Evolutionary conservation across 1,139 yeast species (phyloP), one percentile per base, ranked within the genome.

Genomic region (Entelexis paramagnoliae): DNA sequence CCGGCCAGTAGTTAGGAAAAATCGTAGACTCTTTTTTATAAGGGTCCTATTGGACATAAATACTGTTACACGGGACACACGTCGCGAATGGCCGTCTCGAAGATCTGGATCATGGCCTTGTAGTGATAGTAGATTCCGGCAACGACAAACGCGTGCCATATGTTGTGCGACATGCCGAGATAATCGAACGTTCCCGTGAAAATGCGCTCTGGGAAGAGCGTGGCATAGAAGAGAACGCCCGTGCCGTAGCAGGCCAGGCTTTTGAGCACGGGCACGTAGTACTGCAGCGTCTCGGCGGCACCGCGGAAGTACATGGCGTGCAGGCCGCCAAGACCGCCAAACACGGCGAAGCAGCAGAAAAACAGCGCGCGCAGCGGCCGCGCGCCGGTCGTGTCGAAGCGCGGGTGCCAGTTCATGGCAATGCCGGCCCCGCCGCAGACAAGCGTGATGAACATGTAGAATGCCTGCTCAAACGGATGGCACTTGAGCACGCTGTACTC

Each of bases 81-180:
- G 46, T 62, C 69, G 16, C 55, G 59, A 22, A 60, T 58, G n/a
- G 72, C 72, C 51, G 63, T 61, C 59, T 69, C 62, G 66, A 82
- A 81, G 82, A 88, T 81, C 55, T 78, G 80, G 58, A 86, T 71
- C 29, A 87, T 72, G 26, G 93, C 88, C 51, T 72, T 71, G 66
- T 89, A 91, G 67, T 89, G 96, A 36, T 93, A 95, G 54, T 85
- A 69, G 24, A 88, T 79, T 2, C 98, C 98, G 36, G 84, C 75
- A 36, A 91, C 77, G 41, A 91, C 98, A 64, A 85, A 86, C 17
- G 87, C 66, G 68, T 91, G 98, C 98, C 98, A 91, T 34, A 91
- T 71, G 63, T 87, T 88, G 67, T 91, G 98, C 48, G 96, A 86
- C 95, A 88, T 93, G 83, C 91, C 63, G 80, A 73, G 30, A 85